A percentile compares a stretch with the other conserved stretches of the same genome.
phyloP scores from a whole-genome alignment of 345 rosid species.

The Citrus trifoliata region DNA sequence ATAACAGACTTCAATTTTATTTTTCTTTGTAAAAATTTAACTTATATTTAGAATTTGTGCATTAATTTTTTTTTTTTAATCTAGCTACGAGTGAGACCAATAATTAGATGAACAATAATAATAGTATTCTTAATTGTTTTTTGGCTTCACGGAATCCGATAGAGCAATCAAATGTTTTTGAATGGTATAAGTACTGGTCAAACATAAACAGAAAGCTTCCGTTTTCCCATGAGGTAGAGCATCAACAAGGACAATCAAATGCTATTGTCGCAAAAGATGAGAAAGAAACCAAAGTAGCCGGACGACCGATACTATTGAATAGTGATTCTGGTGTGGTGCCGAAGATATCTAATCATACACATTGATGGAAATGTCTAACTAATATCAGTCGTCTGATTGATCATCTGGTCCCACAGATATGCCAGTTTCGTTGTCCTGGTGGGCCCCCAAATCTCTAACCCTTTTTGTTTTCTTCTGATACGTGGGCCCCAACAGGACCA shows the following conservation, averaged over 20 bases:
- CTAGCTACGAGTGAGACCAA: neutral
- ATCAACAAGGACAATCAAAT: neutral
- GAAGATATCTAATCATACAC: neutral
- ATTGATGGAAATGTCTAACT: neutral
- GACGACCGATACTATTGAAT: neutral
- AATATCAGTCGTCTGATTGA: slow-evolving; percentile 4
- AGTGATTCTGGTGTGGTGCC: too few relatives aligned
- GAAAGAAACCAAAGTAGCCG: neutral
- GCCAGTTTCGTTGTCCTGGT: neutral
- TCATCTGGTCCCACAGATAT: neutral
- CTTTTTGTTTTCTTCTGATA: neutral
- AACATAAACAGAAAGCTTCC: neutral
- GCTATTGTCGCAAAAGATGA: neutral
- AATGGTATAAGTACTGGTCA: neutral
- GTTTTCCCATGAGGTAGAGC: neutral
- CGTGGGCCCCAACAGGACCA: neutral
- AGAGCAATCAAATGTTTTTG: too few relatives aligned
- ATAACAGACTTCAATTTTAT: too few relatives aligned
- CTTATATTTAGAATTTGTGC: neutral
- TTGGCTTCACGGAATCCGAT: too few relatives aligned
- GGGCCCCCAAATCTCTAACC: slow-evolving; percentile 3
- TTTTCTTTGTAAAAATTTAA: too few relatives aligned
- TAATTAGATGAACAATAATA: too few relatives aligned
- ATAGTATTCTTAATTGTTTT: neutral
- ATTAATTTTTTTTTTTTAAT: too few relatives aligned